Evolutionary conservation across 495 filamentous ascomycete species (phyloP).

Genomic region (Annulohypoxylon bovei): DNA sequence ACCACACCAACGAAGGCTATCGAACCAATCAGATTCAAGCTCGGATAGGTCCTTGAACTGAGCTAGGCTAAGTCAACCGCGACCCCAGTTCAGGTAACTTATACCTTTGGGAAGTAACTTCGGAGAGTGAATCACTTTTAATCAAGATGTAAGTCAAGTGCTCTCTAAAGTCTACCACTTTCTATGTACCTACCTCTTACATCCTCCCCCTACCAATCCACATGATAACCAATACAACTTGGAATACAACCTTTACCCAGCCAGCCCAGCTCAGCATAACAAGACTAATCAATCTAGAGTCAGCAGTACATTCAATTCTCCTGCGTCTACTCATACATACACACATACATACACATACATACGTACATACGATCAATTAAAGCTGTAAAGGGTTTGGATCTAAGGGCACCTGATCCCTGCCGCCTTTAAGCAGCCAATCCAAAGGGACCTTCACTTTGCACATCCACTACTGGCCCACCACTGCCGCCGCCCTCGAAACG

Average conservation of each 20-base stretch:
- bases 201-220: neutral
- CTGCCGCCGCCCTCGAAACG: constrained; percentile 37
- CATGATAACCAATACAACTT: neutral
- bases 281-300: constrained; percentile 28
- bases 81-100: constrained; percentile 34
- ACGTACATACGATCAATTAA: constrained; percentile 18
- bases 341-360: constrained; percentile 7
- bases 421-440: constrained; percentile 34
- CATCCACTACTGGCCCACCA: constrained; percentile 39
- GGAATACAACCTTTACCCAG: neutral
- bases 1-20: constrained; percentile 24
- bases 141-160: constrained; percentile 27
- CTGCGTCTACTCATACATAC: constrained; percentile 7
- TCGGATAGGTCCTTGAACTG: constrained; percentile 21
- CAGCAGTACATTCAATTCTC: constrained; percentile 11
- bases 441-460: constrained; percentile 28
- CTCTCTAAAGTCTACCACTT: neutral
- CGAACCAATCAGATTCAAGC: constrained; percentile 27
- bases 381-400: constrained; percentile 34
- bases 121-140: constrained; percentile 16
- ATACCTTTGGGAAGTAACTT: constrained; percentile 21
- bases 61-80: constrained; percentile 33
- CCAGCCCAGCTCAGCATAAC: constrained; percentile 8
- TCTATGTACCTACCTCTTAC: constrained; percentile 1
- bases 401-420: constrained; percentile 42